Conservation (phyloP, 164 flowering plant genomes). For the Saururus chinensis region DNA sequence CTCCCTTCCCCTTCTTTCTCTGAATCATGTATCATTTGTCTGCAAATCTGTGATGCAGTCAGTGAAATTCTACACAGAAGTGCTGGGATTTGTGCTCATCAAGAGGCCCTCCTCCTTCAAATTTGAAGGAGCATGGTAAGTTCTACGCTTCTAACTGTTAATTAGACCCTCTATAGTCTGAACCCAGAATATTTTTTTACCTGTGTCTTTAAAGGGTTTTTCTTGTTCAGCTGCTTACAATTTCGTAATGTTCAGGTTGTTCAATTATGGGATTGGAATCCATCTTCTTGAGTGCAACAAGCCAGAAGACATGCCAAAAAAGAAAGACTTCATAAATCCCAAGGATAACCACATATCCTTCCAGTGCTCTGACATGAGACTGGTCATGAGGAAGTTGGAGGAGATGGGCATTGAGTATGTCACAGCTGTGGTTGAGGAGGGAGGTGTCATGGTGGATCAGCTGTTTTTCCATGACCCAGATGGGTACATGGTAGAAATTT, state of each 20-base stretch:
- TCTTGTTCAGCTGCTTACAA: neutral
- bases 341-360: constrained; percentile 75
- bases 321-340: constrained; percentile 43
- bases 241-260: constrained; percentile 29
- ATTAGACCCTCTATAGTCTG: no score
- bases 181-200: no score
- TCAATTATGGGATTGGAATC: constrained; percentile 58
- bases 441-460: constrained; percentile 50
- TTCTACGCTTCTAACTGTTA: neutral
- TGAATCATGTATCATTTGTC: constrained; percentile 51
- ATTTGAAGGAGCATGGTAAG: constrained; percentile 62
- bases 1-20: constrained; percentile 36
- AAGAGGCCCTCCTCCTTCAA: constrained; percentile 65
- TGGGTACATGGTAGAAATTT: constrained; percentile 74
- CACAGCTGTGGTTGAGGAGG: constrained; percentile 56
- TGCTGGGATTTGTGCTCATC: constrained; percentile 49
- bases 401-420: constrained; percentile 50
- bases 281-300: constrained; percentile 49
- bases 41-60: constrained; percentile 35
- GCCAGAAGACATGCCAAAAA: constrained; percentile 6
- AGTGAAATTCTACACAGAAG: constrained; percentile 36
- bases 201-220: neutral
- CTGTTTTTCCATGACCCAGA: constrained; percentile 88
- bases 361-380: constrained; percentile 44
- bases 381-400: constrained; percentile 41